Base-by-base conservation (phyloP, 371 early-diverging fungal genomes). In the Mortierella sp. region DNA sequence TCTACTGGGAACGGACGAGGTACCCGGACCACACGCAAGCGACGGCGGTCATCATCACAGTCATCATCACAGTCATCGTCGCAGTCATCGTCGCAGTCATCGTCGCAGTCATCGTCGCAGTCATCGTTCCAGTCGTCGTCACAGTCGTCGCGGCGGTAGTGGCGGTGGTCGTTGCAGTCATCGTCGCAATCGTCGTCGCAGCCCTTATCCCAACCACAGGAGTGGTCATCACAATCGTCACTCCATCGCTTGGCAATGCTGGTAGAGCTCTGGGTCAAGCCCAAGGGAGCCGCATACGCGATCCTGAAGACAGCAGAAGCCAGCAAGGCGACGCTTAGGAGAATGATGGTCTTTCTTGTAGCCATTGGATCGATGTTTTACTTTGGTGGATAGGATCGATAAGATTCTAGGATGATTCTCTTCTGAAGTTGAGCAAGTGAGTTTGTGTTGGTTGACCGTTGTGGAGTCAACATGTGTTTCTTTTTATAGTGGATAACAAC, bases 331-430 rank as follows among this genome's bases (percentile, higher is more conserved):
- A 68, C 45, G n/a, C 63, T 64, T 12, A 74, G 30, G 18, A 74
- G 54, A 39, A 64, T 68, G 61, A 74, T 68, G n/a, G 75, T 64
- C 70, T 74, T 74, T 57, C 62, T 64, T 16, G 69, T 60, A 10
- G 65, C 70, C 75, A 74, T 74, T 68, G 32, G 59, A 14, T 20
- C 1, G 30, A 30, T 49, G 24, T 54, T 35, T 35, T 39, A 16
- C 8, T 32, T n/a, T 24, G 2, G 26, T 37, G 37, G 39, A 37
- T n/a, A 51, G 18, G 51, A 51, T n/a, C 18, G 18, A n/a, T 18
- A n/a, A 5, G 51, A n/a, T 0, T 18, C 18, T 51, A n/a, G 6
- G 35, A 35, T 51, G 3, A n/a, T 51, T 51, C 51, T 51, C 43
- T 43, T 11, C 11, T 5, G 43, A 14, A 16, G 16, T 3, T 43